Conservation (phyloP, 1,284 basidiomycete species). For the Puccinia novopanici region DNA sequence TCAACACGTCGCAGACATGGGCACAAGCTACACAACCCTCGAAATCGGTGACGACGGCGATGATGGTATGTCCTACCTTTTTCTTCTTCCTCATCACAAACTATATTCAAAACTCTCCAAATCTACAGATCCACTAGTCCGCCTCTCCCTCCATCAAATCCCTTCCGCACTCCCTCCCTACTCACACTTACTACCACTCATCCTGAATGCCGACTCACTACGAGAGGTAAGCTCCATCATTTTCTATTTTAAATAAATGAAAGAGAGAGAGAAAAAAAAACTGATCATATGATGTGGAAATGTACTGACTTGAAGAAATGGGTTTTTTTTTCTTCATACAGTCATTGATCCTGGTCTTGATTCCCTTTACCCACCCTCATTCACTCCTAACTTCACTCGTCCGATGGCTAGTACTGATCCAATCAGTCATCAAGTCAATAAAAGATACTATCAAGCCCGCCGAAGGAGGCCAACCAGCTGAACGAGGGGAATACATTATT, state of each 20-base stretch:
- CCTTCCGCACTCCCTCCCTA: slow-evolving; percentile 50
- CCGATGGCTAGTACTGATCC: slow-evolving; percentile 45
- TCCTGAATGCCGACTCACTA: slow-evolving; percentile 52
- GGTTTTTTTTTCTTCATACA: slow-evolving; percentile 1
- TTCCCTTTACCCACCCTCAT: slow-evolving; percentile 50
- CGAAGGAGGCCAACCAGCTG: slow-evolving; percentile 9
- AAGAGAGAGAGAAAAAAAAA: not conserved
- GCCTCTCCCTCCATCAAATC: slow-evolving; percentile 49
- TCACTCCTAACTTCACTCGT: slow-evolving; percentile 45
- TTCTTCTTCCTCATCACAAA: too few relatives aligned
- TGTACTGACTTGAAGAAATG: slow-evolving; percentile 8
- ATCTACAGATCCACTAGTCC: slow-evolving; percentile 48
- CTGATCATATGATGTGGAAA: slow-evolving; percentile 8
- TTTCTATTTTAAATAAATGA: not conserved
- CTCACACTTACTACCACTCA: slow-evolving; percentile 51
- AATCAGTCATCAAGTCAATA: slow-evolving; percentile 45
- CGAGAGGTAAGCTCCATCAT: slow-evolving; percentile 46
- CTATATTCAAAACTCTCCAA: too few relatives aligned
- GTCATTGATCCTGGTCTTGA: slow-evolving; percentile 48
- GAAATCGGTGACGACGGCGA: slow-evolving; percentile 82
- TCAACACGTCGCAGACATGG: slow-evolving; percentile 66
- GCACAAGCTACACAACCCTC: slow-evolving; percentile 82
- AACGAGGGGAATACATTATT: slow-evolving; percentile 43
- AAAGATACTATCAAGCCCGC: slow-evolving; percentile 40
- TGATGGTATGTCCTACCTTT: slow-evolving; percentile 68